Conservation (phyloP, 2,329 filamentous ascomycete genomes). For the Gyromitra esculenta region DNA sequence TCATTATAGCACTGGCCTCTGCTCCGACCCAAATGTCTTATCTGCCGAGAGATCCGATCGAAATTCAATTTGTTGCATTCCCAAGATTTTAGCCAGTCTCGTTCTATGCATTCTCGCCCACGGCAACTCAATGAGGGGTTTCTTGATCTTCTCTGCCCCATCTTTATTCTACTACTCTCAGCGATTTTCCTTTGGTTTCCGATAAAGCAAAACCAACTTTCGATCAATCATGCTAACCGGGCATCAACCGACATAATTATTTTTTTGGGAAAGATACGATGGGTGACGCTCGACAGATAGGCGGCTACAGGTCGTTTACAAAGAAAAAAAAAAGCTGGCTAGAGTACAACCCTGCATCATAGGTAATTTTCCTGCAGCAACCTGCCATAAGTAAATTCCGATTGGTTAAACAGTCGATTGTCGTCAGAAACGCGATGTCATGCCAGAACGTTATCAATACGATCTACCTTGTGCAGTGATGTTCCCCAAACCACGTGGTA, state of each 20-base stretch:
- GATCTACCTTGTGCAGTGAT: neutral
- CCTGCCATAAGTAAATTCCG: neutral
- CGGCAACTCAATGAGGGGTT: neutral
- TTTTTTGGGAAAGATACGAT: neutral
- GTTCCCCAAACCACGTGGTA: conserved; percentile 18
- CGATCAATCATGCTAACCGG: conserved; percentile 15
- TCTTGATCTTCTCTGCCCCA: neutral
- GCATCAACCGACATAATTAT: conserved; percentile 5
- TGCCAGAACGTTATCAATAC: conserved; percentile 23
- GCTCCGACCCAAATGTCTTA: neutral
- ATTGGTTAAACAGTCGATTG: conserved; percentile 12
- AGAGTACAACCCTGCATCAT: conserved; percentile 14
- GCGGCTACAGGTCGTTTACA: neutral
- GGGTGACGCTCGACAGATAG: neutral
- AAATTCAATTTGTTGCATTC: conserved; percentile 1
- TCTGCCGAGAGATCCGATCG: conserved; percentile 5
- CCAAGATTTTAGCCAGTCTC: neutral
- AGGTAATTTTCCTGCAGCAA: conserved; percentile 16
- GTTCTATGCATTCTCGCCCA: neutral
- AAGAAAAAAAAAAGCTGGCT: neutral
- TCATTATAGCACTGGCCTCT: neutral
- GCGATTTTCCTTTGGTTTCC: neutral
- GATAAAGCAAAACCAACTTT: neutral
- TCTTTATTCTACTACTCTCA: conserved; percentile 16
- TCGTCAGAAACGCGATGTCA: conserved; percentile 29